Conservation (phyloP, 2,329 filamentous ascomycete species). For the Periconia macrospinosa region DNA sequence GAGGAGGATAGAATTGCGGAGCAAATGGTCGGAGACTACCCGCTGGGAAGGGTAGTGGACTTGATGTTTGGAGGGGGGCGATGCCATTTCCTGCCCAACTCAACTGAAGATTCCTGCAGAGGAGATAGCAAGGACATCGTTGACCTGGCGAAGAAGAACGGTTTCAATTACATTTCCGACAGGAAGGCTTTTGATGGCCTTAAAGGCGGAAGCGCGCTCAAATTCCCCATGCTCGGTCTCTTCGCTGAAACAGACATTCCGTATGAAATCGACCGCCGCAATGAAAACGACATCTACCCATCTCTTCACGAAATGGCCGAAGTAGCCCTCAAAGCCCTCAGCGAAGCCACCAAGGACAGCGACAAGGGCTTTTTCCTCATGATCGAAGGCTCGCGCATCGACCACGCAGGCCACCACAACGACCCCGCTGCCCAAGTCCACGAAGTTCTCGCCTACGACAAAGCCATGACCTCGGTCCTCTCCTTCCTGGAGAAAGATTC, state of each 20-base stretch:
- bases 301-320: slow-evolving; percentile 89
- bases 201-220: slow-evolving; percentile 64
- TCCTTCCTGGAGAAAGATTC: slow-evolving; percentile 79
- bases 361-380: slow-evolving; percentile 97
- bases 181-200: slow-evolving; percentile 76
- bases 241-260: slow-evolving; percentile 84
- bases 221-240: slow-evolving; percentile 83
- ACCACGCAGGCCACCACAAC: slow-evolving; percentile 77
- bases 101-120: slow-evolving; percentile 78
- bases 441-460: slow-evolving; percentile 95
- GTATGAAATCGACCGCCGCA: slow-evolving; percentile 87
- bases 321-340: slow-evolving; percentile 77
- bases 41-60: slow-evolving; percentile 84
- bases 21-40: slow-evolving; percentile 87
- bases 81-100: slow-evolving; percentile 90
- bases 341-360: slow-evolving; percentile 76
- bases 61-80: slow-evolving; percentile 90
- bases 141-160: slow-evolving; percentile 71
- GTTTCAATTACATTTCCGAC: slow-evolving; percentile 76
- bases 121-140: slow-evolving; percentile 76
- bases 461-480: slow-evolving; percentile 77
- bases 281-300: slow-evolving; percentile 78
- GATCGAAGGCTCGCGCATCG: slow-evolving; percentile 96
- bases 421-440: slow-evolving; percentile 62
- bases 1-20: slow-evolving; percentile 91